These are phyloP conservation scores for Magnolia kwangsiensis DNA, from an alignment of 164 flowering plant species.

Conservation along the genomic window DNA sequence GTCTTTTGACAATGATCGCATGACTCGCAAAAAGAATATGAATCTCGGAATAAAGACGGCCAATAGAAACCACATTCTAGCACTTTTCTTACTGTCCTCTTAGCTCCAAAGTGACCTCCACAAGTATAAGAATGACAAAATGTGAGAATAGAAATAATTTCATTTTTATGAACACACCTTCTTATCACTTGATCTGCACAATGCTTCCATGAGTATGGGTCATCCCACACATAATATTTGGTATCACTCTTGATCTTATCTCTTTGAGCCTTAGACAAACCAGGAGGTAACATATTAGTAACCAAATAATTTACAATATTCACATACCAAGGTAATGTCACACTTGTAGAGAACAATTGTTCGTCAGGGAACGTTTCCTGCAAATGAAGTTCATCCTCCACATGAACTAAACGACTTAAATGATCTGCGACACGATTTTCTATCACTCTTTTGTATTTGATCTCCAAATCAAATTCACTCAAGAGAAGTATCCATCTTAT, in stretches of 20 bases:
- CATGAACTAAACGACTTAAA: neutral
- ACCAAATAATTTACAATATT: neutral
- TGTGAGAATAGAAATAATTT: too few relatives aligned
- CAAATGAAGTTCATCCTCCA: slow-evolving; percentile 5
- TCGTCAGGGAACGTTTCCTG: slow-evolving; percentile 2
- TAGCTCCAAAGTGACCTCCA: too few relatives aligned
- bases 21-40: neutral
- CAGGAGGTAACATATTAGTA: neutral
- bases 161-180: too few relatives aligned
- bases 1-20: neutral
- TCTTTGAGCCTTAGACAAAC: neutral
- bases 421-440: neutral
- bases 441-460: neutral
- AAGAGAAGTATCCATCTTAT: too few relatives aligned
- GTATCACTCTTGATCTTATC: slow-evolving; percentile 6
- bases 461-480: too few relatives aligned
- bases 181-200: too few relatives aligned
- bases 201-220: too few relatives aligned
- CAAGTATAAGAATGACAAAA: too few relatives aligned
- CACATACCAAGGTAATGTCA: too few relatives aligned
- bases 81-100: too few relatives aligned
- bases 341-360: neutral
- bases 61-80: too few relatives aligned
- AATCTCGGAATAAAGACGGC: too few relatives aligned
- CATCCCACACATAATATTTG: neutral